Evolutionary conservation across 257 asterid genomes (phyloP).

Genomic region (Solanum etuberosum): DNA sequence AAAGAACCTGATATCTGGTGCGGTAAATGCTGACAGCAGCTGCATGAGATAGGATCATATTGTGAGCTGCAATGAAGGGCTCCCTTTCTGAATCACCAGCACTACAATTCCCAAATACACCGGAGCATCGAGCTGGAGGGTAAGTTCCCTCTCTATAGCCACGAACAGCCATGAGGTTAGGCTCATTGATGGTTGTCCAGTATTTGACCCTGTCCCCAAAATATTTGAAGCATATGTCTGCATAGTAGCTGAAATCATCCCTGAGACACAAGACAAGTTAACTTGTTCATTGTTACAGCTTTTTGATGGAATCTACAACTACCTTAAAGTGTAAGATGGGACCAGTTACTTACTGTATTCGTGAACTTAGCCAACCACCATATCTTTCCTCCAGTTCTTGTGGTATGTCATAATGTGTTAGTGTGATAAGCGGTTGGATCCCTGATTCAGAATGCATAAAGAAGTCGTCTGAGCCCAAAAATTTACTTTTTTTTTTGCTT

Average conservation of each 20-base stretch:
- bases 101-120: constrained; percentile 35
- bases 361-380: constrained; percentile 54
- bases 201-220: constrained; percentile 57
- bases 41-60: constrained; percentile 50
- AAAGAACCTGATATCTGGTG: constrained; percentile 39
- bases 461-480: not conserved
- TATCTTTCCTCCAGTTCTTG: constrained; percentile 69
- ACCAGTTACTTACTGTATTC: constrained; percentile 20
- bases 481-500: not conserved
- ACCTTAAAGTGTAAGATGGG: not conserved
- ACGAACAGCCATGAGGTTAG: constrained; percentile 36
- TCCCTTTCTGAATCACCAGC: constrained; percentile 42
- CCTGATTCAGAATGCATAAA: constrained; percentile 17
- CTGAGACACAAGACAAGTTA: constrained; percentile 15
- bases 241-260: constrained; percentile 48
- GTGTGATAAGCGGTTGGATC: constrained; percentile 45
- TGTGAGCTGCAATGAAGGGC: constrained; percentile 56
- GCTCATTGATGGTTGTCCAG: constrained; percentile 68
- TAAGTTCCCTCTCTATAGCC: constrained; percentile 41
- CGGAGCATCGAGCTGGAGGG: constrained; percentile 53
- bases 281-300: not conserved
- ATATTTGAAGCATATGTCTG: constrained; percentile 42
- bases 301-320: not conserved
- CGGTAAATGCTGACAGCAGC: constrained; percentile 32
- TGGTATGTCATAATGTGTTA: constrained; percentile 58